phyloP scores from a whole-genome alignment of 805 yeast species.

The Ogataea dorogensis region DNA sequence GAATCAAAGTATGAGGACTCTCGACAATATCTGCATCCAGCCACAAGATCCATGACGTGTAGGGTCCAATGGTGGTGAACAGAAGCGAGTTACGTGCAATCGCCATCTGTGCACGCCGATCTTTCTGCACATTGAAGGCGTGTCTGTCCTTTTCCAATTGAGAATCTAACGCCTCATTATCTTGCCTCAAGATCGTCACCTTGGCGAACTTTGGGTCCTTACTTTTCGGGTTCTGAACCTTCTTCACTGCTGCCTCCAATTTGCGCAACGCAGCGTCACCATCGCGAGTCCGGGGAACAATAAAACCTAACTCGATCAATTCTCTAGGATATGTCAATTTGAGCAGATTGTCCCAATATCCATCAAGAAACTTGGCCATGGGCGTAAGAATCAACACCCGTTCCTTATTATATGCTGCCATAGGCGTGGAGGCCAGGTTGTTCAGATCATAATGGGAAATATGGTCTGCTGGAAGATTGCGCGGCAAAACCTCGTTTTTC shows the following conservation, averaged over 20 bases:
- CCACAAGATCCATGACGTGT: conserved; percentile 96
- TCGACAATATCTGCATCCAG: conserved; percentile 93
- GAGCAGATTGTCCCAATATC: conserved; percentile 84
- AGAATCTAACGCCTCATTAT: conserved; percentile 68
- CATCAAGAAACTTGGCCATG: conserved; percentile 78
- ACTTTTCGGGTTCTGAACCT: conserved; percentile 58
- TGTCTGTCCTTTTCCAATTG: conserved; percentile 89
- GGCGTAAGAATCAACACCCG: conserved; percentile 87
- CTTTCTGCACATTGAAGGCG: conserved; percentile 80
- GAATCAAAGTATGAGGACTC: conserved; percentile 77
- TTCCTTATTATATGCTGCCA: conserved; percentile 74
- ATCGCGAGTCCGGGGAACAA: conserved; percentile 75
- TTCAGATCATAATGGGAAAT: conserved; percentile 85
- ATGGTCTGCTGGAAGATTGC: conserved; percentile 66
- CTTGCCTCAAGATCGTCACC: conserved; percentile 88
- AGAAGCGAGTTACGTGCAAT: conserved; percentile 88
- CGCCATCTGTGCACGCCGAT: conserved; percentile 88
- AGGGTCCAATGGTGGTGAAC: conserved; percentile 84
- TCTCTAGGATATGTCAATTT: conserved; percentile 79
- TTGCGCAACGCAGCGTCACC: conserved; percentile 77
- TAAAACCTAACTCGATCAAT: conserved; percentile 84
- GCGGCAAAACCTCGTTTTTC: conserved; percentile 50
- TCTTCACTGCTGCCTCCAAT: conserved; percentile 74
- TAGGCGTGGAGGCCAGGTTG: conserved; percentile 64
- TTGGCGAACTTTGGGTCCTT: conserved; percentile 70